A percentile compares a stretch with the other conserved stretches of the same genome.
These are phyloP conservation scores for Nematocida sp. DNA, from an alignment of 371 early-diverging fungal genomes.

Conservation along the genomic window DNA sequence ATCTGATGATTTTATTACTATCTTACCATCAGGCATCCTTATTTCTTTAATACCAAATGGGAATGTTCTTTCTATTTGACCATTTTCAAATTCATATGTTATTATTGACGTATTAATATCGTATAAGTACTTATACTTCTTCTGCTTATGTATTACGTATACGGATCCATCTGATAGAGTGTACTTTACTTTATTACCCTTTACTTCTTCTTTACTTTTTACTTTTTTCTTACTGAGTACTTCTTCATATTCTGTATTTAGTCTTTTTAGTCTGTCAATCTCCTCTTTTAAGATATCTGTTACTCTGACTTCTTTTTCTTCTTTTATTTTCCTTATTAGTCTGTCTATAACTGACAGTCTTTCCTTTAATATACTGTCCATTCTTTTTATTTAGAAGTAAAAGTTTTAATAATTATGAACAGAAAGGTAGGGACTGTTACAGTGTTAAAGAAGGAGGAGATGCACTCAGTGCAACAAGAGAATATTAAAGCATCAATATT, in stretches of 20 bases:
- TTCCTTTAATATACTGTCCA: slow-evolving; percentile 63
- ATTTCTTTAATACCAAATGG: slow-evolving; percentile 71
- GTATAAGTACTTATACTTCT: slow-evolving; percentile 71
- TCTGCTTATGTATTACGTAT: slow-evolving; percentile 66
- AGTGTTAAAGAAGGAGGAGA: slow-evolving; percentile 61
- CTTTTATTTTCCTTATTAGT: slow-evolving; percentile 64
- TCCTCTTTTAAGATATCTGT: slow-evolving; percentile 69
- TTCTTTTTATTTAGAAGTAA: slow-evolving; percentile 44
- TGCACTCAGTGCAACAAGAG: slow-evolving; percentile 57
- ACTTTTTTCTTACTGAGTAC: slow-evolving; percentile 67
- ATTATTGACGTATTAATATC: slow-evolving; percentile 68
- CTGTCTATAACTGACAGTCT: slow-evolving; percentile 66
- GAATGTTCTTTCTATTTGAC: slow-evolving; percentile 71
- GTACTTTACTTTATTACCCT: slow-evolving; percentile 66
- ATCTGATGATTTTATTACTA: slow-evolving; percentile 66
- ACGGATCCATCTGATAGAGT: slow-evolving; percentile 70
- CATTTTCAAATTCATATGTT: slow-evolving; percentile 72
- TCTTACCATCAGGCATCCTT: slow-evolving; percentile 67
- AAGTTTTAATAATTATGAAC: slow-evolving; percentile 26
- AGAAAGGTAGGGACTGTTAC: slow-evolving; percentile 58
- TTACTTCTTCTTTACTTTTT: slow-evolving; percentile 63
- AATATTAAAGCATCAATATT: slow-evolving; percentile 64
- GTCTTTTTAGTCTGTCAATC: slow-evolving; percentile 65
- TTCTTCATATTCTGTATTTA: slow-evolving; percentile 66
- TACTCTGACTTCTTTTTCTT: slow-evolving; percentile 58